Base-by-base conservation (phyloP, 73 alveolate genomes). In the Paraurostyla sp. region DNA sequence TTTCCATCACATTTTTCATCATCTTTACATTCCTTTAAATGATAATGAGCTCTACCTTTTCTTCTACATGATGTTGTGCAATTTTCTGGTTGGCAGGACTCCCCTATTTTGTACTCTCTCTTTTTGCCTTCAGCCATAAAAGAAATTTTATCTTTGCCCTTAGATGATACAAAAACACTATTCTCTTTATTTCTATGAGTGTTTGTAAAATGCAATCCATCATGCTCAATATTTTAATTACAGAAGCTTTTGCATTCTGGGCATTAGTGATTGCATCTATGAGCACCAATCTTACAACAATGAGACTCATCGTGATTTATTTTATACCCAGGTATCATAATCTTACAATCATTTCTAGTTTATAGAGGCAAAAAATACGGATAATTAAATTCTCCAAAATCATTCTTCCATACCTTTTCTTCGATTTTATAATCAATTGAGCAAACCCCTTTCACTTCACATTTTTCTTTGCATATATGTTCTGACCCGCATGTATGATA, bases 41-140 rank as follows among this genome's bases (percentile, higher is more conserved):
- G 95, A 49, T 41, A 52, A 71, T 90, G 95, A 46, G 88, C 88
- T 50, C 95, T 46, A 0, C 95, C 95, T 51, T 86, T 90, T 65
- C 93, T 62, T 27, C 0, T 0, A 43, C 95, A 90, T 41, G 75
- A 41, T 18, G 42, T 0, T 25, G 89, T 71, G 36, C 95, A 90
- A 7, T 43, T 65, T 48, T 90, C 95, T 15, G 95, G 95, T 0
- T 43, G 0, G 54, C 93, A 49, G n/a, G 90, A 35, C 51, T 90
- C 95, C 25, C 90, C 92, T 7, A 80, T 76, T 0, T 54, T 50
- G 41, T 83, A 85, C 30, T 40, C 83, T 48, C 92, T 85, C 43
- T 45, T 0, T 35, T 57, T 51, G 27, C 80, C 73, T 80, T 30
- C 81, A 85, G 46, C 40, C 0, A 63, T 36, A 0, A 85, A 0